A percentile compares a stretch with the other conserved stretches of the same genome.
phyloP scores from a whole-genome alignment of 2,329 filamentous ascomycete species.

The Botrytis medusae region DNA sequence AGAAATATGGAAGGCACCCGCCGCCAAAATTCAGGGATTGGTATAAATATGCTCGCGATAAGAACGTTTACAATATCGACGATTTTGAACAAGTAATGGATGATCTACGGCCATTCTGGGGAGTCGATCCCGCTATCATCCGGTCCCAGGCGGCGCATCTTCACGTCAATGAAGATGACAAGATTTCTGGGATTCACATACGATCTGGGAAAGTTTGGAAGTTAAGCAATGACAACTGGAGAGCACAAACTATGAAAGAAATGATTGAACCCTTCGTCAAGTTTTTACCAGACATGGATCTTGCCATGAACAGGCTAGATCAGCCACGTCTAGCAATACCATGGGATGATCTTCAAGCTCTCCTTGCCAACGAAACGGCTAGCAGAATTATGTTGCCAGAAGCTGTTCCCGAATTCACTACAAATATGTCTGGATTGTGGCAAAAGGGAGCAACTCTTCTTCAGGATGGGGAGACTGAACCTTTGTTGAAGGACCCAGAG shows the following conservation, averaged over 20 bases:
- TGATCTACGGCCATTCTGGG: slow-evolving; percentile 62
- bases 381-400: slow-evolving; percentile 47
- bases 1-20: slow-evolving; percentile 57
- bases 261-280: slow-evolving; percentile 47
- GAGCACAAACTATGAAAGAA: slow-evolving; percentile 43
- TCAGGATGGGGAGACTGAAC: slow-evolving; percentile 28
- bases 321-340: slow-evolving; percentile 62
- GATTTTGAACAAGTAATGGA: slow-evolving; percentile 65
- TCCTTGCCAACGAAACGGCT: slow-evolving; percentile 50
- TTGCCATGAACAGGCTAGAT: slow-evolving; percentile 65
- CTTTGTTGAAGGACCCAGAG: slow-evolving; percentile 28
- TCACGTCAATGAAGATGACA: slow-evolving; percentile 31
- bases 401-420: slow-evolving; percentile 46
- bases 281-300: slow-evolving; percentile 62
- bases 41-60: slow-evolving; percentile 54
- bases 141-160: slow-evolving; percentile 46
- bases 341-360: slow-evolving; percentile 54
- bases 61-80: slow-evolving; percentile 58
- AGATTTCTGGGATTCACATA: slow-evolving; percentile 37
- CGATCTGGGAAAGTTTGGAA: slow-evolving; percentile 40
- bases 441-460: slow-evolving; percentile 30
- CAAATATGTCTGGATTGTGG: slow-evolving; percentile 42
- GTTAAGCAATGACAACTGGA: slow-evolving; percentile 42
- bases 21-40: slow-evolving; percentile 64
- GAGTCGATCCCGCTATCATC: slow-evolving; percentile 39